Percentiles rank a stretch among this genome's conserved stretches.
These are phyloP conservation scores for Vitis rotundifolia DNA, from an alignment of 164 flowering plant genomes.

Conservation along the genomic window DNA sequence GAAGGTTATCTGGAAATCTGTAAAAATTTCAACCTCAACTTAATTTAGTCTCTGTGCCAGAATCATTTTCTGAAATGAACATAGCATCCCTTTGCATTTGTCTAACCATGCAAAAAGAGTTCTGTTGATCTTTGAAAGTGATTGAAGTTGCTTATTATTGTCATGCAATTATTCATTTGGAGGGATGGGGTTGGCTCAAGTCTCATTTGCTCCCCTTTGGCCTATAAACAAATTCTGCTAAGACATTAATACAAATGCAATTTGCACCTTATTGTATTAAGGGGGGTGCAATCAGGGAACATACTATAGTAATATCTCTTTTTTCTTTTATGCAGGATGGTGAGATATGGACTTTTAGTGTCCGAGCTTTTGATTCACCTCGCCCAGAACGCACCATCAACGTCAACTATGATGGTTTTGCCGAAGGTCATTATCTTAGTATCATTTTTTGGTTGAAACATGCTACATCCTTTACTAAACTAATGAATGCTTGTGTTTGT, in stretches of 20 bases:
- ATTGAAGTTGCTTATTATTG: not conserved
- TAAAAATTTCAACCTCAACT: too few relatives aligned
- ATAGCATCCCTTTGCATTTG: too few relatives aligned
- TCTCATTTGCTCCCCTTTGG: too few relatives aligned
- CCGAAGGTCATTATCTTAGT: conserved; percentile 63
- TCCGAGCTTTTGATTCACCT: conserved; percentile 69
- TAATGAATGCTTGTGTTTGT: not conserved
- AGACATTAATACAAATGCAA: not conserved
- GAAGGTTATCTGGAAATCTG: too few relatives aligned
- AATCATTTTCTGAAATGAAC: too few relatives aligned
- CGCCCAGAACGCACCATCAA: conserved; percentile 83
- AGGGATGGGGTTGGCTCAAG: too few relatives aligned
- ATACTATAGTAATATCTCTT: not conserved
- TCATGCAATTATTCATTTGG: not conserved
- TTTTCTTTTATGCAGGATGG: conserved; percentile 70
- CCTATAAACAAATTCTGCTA: not conserved
- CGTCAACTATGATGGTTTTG: conserved; percentile 96
- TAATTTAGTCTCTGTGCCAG: too few relatives aligned
- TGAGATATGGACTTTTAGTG: conserved; percentile 93
- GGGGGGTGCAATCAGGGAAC: not conserved
- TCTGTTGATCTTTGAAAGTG: too few relatives aligned
- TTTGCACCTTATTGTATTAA: not conserved
- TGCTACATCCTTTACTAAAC: not conserved
- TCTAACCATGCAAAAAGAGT: too few relatives aligned
- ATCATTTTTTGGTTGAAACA: not conserved